phyloP scores from a whole-genome alignment of 768 basidiomycete genomes.

The Mycena albidolilacea region DNA sequence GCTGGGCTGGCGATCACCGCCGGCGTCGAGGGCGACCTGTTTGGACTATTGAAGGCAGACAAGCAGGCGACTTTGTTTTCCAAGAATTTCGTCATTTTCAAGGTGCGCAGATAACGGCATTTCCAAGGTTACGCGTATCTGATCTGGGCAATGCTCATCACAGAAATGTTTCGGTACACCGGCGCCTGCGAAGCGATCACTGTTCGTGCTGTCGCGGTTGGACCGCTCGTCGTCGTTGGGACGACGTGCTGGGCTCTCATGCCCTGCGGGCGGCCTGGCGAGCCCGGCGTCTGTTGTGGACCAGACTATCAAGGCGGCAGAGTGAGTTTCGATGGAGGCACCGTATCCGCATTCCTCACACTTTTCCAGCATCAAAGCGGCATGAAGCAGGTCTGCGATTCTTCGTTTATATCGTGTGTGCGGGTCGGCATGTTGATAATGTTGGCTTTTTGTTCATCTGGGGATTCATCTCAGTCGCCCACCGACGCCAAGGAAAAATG shows the following conservation, averaged over 20 bases:
- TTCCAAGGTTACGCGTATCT: neutral
- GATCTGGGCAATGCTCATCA: neutral
- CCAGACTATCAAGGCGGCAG: slow-evolving; percentile 17
- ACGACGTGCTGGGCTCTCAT: slow-evolving; percentile 13
- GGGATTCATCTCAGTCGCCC: too few species aligned
- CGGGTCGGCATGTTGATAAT: too few species aligned
- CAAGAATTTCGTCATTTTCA: slow-evolving; percentile 51
- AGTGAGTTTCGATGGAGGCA: neutral
- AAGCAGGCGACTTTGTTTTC: slow-evolving; percentile 46
- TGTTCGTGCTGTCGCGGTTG: neutral
- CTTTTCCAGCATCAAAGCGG: neutral
- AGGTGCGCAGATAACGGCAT: slow-evolving; percentile 38
- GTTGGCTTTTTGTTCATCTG: too few species aligned
- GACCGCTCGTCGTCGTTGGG: neutral
- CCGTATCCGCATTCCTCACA: neutral
- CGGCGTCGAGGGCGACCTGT: slow-evolving; percentile 57
- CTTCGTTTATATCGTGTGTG: too few species aligned
- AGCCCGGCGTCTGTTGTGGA: slow-evolving; percentile 9
- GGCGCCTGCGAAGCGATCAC: slow-evolving; percentile 5
- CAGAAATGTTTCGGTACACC: slow-evolving; percentile 45
- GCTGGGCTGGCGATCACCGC: slow-evolving; percentile 56
- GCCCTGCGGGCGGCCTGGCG: slow-evolving; percentile 10
- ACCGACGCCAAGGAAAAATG: too few species aligned
- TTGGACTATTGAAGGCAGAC: slow-evolving; percentile 53
- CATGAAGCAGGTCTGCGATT: neutral